A percentile compares a stretch with the other conserved stretches of the same genome.
Evolutionary conservation across 768 basidiomycete species (phyloP).

Genomic region (Suillus americanus): DNA sequence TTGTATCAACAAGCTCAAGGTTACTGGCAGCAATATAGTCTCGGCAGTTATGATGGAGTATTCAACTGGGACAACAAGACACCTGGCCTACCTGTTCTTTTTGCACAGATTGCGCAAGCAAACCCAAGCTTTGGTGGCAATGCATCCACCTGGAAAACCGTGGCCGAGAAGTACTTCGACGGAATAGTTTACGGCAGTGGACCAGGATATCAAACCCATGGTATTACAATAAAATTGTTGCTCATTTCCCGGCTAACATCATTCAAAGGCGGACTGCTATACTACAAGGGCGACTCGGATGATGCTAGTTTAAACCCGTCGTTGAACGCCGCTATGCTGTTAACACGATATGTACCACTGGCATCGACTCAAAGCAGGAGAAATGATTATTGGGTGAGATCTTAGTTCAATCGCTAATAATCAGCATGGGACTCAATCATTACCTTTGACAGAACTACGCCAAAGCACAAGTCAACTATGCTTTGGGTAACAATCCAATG

Average conservation of each 20-base stretch:
- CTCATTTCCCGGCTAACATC: constrained; percentile 2
- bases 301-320: constrained; percentile 81
- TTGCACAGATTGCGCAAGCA: constrained; percentile 67
- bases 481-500: constrained; percentile 89
- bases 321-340: constrained; percentile 82
- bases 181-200: constrained; percentile 57
- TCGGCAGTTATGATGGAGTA: constrained; percentile 52
- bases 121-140: constrained; percentile 56
- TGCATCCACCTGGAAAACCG: constrained; percentile 61
- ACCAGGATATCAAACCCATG: constrained; percentile 56
- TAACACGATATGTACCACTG: constrained; percentile 73
- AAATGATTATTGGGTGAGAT: constrained; percentile 56
- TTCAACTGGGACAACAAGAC: constrained; percentile 92
- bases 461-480: constrained; percentile 76
- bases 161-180: constrained; percentile 79
- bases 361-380: constrained; percentile 62
- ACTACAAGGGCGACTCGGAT: constrained; percentile 82
- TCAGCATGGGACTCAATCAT: not conserved
- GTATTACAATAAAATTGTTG: constrained; percentile 33
- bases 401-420: not conserved
- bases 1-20: constrained; percentile 63
- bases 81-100: constrained; percentile 73
- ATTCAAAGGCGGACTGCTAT: constrained; percentile 70
- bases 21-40: constrained; percentile 56
- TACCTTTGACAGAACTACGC: constrained; percentile 59